Percentiles rank a stretch among this genome's conserved stretches.
phyloP scores from a whole-genome alignment of 495 filamentous ascomycete species.

The Podospora fimiseda region DNA sequence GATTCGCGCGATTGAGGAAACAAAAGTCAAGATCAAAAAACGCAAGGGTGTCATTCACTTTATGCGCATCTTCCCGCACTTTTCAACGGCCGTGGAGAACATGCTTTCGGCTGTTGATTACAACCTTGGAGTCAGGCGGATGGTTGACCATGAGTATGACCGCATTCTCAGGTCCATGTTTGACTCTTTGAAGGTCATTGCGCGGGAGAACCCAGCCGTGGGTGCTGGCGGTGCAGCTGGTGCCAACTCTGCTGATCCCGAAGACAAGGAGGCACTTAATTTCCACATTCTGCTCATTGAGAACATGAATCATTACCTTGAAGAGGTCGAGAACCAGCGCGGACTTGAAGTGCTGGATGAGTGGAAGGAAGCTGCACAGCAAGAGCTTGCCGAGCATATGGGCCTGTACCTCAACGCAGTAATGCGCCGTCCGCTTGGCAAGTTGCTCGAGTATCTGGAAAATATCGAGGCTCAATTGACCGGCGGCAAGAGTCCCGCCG shows the following conservation, averaged over 20 bases:
- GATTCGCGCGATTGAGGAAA: conserved; percentile 91
- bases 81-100: conserved; percentile 71
- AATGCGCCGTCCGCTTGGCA: conserved; percentile 81
- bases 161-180: conserved; percentile 95
- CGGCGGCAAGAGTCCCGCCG: conserved; percentile 35
- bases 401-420: conserved; percentile 78
- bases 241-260: conserved; percentile 45
- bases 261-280: conserved; percentile 93
- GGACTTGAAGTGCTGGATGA: conserved; percentile 67
- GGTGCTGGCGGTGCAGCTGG: conserved; percentile 21
- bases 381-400: conserved; percentile 85
- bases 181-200: conserved; percentile 90
- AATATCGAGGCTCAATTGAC: conserved; percentile 66
- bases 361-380: conserved; percentile 68
- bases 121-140: conserved; percentile 59
- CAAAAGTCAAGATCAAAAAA: conserved; percentile 99
- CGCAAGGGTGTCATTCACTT: conserved; percentile 92
- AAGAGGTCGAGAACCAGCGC: conserved; percentile 72
- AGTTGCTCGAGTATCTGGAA: conserved; percentile 83
- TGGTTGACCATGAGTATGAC: conserved; percentile 79
- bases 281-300: conserved; percentile 96
- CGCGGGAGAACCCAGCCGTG: conserved; percentile 77
- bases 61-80: conserved; percentile 86
- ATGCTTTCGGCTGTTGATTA: conserved; percentile 59
- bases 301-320: conserved; percentile 96